Conservation (phyloP, 2,329 filamentous ascomycete species). For the Pleomassaria siparia region DNA sequence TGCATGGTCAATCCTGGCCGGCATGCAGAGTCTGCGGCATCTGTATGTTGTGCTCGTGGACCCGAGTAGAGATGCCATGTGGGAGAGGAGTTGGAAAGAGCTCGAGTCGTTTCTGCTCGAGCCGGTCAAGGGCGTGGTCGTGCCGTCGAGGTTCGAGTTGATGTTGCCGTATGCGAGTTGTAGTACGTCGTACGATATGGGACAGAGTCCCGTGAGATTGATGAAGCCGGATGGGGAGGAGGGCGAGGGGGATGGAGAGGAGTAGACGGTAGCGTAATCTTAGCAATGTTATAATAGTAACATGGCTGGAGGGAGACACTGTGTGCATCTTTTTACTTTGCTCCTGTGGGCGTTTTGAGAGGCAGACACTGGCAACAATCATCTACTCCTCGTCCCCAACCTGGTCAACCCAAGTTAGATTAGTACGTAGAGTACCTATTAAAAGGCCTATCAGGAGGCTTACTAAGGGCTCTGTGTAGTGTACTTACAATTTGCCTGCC, state of each 20-base stretch:
- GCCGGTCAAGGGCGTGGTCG: slow-evolving; percentile 23
- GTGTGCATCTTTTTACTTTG: too few relatives aligned
- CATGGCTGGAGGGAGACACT: too few relatives aligned
- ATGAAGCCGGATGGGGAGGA: slow-evolving; percentile 15
- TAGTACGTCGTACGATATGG: slow-evolving; percentile 29
- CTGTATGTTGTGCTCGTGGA: slow-evolving; percentile 32
- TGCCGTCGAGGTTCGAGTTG: slow-evolving; percentile 22
- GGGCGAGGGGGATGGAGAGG: slow-evolving; percentile 7
- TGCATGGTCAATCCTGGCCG: slow-evolving; percentile 29
- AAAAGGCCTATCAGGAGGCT: too few relatives aligned
- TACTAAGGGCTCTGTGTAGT: too few relatives aligned
- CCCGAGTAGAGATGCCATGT: slow-evolving; percentile 28
- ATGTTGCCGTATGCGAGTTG: slow-evolving; percentile 35
- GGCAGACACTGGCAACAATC: too few relatives aligned
- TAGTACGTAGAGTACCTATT: too few relatives aligned
- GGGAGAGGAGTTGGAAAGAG: slow-evolving; percentile 34
- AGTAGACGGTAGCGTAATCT: too few relatives aligned
- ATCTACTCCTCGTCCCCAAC: too few relatives aligned
- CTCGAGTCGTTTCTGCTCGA: slow-evolving; percentile 28
- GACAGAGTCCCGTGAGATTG: slow-evolving; percentile 19
- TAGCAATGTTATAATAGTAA: too few relatives aligned
- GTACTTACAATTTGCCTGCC: too few relatives aligned
- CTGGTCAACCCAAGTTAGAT: too few relatives aligned
- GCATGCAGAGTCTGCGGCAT: slow-evolving; percentile 28
- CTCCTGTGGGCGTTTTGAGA: too few relatives aligned